Conservation (phyloP, 495 filamentous ascomycete species). For the Annulohypoxylon stygium region DNA sequence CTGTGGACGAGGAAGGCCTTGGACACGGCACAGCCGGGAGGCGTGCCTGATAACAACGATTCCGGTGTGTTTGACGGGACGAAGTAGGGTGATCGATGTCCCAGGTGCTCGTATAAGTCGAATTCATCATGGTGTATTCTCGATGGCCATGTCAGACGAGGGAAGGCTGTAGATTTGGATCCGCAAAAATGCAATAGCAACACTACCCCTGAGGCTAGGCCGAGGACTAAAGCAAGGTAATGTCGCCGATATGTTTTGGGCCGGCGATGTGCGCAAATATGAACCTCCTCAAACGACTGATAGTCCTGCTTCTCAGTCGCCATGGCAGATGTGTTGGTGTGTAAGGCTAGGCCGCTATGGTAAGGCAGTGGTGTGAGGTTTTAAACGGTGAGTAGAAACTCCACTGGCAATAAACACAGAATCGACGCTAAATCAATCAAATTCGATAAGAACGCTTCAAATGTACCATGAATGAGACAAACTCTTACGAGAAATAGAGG, state of each 20-base stretch:
- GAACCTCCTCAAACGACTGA: not conserved
- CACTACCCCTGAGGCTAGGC: not conserved
- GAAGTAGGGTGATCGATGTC: slow-evolving; percentile 37
- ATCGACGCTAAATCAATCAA: not conserved
- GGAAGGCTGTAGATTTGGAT: not conserved
- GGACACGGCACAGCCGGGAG: slow-evolving; percentile 28
- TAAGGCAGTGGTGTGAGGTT: not conserved
- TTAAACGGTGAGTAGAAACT: not conserved
- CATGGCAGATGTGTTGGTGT: not conserved
- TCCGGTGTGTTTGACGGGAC: slow-evolving; percentile 32
- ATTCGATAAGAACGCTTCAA: not conserved
- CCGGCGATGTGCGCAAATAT: not conserved
- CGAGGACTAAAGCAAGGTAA: slow-evolving; percentile 1
- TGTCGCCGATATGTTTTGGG: slow-evolving; percentile 2
- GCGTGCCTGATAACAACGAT: slow-evolving; percentile 24
- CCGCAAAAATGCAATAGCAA: not conserved
- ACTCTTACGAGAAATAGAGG: not conserved
- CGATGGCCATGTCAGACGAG: not conserved
- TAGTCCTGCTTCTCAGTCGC: not conserved
- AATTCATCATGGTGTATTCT: not conserved
- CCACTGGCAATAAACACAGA: not conserved
- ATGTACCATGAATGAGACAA: not conserved
- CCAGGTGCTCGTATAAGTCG: slow-evolving; percentile 33
- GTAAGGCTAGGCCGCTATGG: not conserved
- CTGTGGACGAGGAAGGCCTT: slow-evolving; percentile 35